phyloP scores from a whole-genome alignment of 768 basidiomycete species.

The Rhodocollybia butyracea region DNA sequence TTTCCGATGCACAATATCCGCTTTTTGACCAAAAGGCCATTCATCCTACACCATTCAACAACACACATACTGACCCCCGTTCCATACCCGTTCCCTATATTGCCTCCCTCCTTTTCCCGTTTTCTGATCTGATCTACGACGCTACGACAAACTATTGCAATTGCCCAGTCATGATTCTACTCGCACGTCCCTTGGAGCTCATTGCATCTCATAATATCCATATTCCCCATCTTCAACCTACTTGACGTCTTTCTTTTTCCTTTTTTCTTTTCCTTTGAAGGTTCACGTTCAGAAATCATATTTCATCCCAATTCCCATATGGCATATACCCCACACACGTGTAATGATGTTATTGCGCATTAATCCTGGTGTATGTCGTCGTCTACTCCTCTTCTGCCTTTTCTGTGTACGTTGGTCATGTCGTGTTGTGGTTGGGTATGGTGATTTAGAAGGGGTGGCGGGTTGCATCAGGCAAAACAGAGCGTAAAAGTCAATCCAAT shows the following conservation, averaged over 20 bases:
- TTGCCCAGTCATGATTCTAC: background rate
- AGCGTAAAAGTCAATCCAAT: constrained; percentile 6
- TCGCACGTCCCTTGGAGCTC: constrained; percentile 5
- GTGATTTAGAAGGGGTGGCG: no score
- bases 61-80: background rate
- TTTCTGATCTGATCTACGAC: constrained; percentile 8
- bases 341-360: constrained; percentile 10
- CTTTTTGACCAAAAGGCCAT: background rate
- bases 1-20: constrained; percentile 1
- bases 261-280: background rate
- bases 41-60: background rate
- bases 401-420: no score
- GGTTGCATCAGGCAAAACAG: no score
- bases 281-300: constrained; percentile 1
- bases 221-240: background rate
- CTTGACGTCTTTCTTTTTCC: background rate
- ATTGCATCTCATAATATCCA: constrained; percentile 6
- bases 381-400: no score
- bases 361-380: background rate
- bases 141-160: constrained; percentile 6
- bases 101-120: background rate
- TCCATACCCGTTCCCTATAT: background rate
- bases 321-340: constrained; percentile 11
- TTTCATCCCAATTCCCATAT: background rate
- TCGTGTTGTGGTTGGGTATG: no score